phyloP scores from a whole-genome alignment of 192 early-diverging fungal genomes.

The Lobosporangium transversale region DNA sequence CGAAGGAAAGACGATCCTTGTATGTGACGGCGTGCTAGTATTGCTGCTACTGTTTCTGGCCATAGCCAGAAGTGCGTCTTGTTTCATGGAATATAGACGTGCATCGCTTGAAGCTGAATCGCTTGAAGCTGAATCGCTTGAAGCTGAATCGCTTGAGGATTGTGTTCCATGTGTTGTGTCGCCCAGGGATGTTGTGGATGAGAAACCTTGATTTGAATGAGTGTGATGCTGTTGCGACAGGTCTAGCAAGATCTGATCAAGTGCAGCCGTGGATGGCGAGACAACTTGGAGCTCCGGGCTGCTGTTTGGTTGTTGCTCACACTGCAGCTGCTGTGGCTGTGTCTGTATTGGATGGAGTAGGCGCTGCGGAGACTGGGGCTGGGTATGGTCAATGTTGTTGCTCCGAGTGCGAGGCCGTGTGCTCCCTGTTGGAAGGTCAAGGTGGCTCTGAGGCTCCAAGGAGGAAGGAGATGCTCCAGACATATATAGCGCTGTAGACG shows the following conservation, averaged over 20 bases:
- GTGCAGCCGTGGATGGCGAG: conserved; percentile 3
- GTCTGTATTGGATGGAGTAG: neutral
- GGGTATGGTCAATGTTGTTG: conserved; percentile 26
- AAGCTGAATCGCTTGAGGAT: neutral
- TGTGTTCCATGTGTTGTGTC: too few species aligned
- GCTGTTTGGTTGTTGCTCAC: neutral
- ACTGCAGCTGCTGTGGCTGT: neutral
- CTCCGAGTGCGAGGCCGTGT: conserved; percentile 27
- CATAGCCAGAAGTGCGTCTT: neutral
- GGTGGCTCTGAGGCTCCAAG: conserved; percentile 19
- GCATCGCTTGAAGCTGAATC: neutral
- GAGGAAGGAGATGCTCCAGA: conserved; percentile 18
- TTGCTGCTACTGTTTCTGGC: neutral
- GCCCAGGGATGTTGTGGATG: neutral
- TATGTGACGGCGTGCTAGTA: conserved; percentile 5
- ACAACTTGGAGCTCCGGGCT: neutral
- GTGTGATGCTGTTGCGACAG: conserved; percentile 1
- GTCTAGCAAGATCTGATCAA: conserved; percentile 29
- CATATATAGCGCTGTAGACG: neutral
- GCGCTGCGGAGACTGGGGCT: conserved; percentile 1
- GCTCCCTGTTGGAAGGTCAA: neutral
- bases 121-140: neutral
- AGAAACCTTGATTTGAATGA: neutral
- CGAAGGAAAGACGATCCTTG: neutral
- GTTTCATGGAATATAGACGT: neutral